A percentile compares a stretch with the other conserved stretches of the same genome.
phyloP scores from a whole-genome alignment of 495 filamentous ascomycete genomes.

The Talaromyces adpressus region DNA sequence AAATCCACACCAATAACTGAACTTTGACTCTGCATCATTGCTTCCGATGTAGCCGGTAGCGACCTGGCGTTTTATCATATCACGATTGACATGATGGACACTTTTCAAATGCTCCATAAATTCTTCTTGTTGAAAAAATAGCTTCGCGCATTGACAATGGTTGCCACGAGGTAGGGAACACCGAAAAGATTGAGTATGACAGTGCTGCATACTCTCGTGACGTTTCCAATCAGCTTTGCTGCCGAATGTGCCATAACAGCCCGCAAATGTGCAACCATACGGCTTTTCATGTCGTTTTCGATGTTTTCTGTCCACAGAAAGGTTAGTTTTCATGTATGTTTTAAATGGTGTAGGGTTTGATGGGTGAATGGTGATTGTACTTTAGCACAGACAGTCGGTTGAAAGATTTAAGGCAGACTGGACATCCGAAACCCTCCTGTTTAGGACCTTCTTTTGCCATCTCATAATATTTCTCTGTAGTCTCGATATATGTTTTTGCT shows the following conservation, averaged over 20 bases:
- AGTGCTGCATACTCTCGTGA: constrained; percentile 86
- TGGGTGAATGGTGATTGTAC: background rate
- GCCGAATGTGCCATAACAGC: constrained; percentile 73
- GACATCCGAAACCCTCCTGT: background rate
- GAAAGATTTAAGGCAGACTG: constrained; percentile 8
- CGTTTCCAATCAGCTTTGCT: constrained; percentile 97
- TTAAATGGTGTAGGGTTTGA: background rate
- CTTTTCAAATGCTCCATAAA: constrained; percentile 55
- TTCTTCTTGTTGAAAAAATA: constrained; percentile 50
- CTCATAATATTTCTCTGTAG: background rate
- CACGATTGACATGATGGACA: constrained; percentile 41
- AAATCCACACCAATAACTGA: constrained; percentile 87
- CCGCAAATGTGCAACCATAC: constrained; percentile 75
- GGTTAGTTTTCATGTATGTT: background rate
- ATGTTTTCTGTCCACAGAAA: constrained; percentile 59
- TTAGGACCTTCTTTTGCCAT: background rate
- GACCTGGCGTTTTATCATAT: constrained; percentile 33
- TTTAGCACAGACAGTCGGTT: background rate
- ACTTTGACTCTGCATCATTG: constrained; percentile 43
- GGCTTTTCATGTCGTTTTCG: constrained; percentile 79
- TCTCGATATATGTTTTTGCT: background rate
- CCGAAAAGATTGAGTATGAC: constrained; percentile 67
- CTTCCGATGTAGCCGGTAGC: constrained; percentile 55
- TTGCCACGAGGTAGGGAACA: constrained; percentile 41
- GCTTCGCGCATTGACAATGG: constrained; percentile 41